Base-by-base conservation (phyloP, 768 basidiomycete species). In the Mycena latifolia region DNA sequence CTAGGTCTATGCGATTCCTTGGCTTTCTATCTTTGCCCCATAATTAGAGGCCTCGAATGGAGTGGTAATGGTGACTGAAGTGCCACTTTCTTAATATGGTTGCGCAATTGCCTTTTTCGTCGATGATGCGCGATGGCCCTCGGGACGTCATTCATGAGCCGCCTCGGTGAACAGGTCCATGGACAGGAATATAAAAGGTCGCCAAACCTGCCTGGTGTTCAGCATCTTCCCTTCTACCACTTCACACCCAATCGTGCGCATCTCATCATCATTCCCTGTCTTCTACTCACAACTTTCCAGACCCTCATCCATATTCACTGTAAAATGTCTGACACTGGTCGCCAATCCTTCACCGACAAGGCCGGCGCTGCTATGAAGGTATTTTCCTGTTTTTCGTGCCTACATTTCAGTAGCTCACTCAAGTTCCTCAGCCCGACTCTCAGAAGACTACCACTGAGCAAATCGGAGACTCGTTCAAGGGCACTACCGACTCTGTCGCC, bases 301-400 rank as follows among this genome's bases (percentile, higher is more conserved):
- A 51, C 28, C 9, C 2, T n/a, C 22, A 45, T 39, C 46, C 57
- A 14, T 25, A 12, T 27, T 20, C 25, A 47, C 28, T 39, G n/a
- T n/a, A 43, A 57, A 67, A 88, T 88, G 87, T 85, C 87, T 73
- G 87, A 89, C 73, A 76, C 80, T 57, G 81, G 76, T 61, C 88
- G 88, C 71, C 86, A 89, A 81, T 84, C 81, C 64, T 77, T 87
- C 77, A 85, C 86, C 72, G 86, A 88, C 81, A 89, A 89, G 79
- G 83, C 81, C 54, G 65, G 73, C 41, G 67, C 86, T 71, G 77
- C 84, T 46, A 1, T 87, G 55, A 88, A 89, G 85, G 87, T 87
- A 55, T 3, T 59, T 57, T 24, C 17, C 43, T 48, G 41, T 33
- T 24, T 31, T 22, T 2, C 17, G 14, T 29, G 20, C 43, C n/a